A percentile compares a stretch with the other conserved stretches of the same genome.
Evolutionary conservation across 1,284 basidiomycete species (phyloP).

Genomic region (Pholiota adiposa): DNA sequence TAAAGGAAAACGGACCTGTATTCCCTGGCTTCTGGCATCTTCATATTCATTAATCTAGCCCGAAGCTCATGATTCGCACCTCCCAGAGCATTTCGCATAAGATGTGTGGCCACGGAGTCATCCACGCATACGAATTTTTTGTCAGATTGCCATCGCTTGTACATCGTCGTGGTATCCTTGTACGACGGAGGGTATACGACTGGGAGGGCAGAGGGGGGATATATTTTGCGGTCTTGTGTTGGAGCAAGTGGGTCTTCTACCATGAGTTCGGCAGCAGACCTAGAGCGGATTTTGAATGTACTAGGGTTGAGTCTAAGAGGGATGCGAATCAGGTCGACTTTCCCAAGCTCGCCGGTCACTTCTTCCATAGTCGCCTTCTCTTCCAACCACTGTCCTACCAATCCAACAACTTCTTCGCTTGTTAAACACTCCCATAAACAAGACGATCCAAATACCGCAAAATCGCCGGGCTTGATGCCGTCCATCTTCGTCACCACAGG

Average conservation of each 20-base stretch:
- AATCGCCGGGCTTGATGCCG: conserved; percentile 23
- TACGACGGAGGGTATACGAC: conserved; percentile 18
- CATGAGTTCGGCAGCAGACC: too few relatives aligned
- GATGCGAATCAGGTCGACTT: conserved; percentile 29
- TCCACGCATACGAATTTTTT: conserved; percentile 41
- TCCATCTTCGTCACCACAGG: conserved; percentile 52
- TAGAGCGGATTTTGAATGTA: background rate
- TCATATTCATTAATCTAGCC: conserved; percentile 48
- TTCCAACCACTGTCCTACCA: conserved; percentile 52
- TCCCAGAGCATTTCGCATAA: conserved; percentile 63
- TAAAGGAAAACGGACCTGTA: conserved; percentile 35
- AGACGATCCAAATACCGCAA: conserved; percentile 59
- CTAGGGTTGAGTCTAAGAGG: background rate
- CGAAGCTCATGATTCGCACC: conserved; percentile 56
- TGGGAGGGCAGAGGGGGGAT: conserved; percentile 20
- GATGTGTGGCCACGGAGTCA: conserved; percentile 58
- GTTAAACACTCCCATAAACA: conserved; percentile 63
- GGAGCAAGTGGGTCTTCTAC: too few relatives aligned
- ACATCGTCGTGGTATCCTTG: conserved; percentile 37
- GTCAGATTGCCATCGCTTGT: conserved; percentile 41
- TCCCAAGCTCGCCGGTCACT: conserved; percentile 41
- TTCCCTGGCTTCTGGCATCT: conserved; percentile 38
- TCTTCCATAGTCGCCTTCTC: conserved; percentile 23
- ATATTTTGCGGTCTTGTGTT: background rate
- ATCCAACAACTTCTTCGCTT: conserved; percentile 61